Percentiles rank a stretch among this genome's conserved stretches.
These are phyloP conservation scores for Ogataea neopini DNA, from an alignment of 805 yeast genomes.

Conservation along the genomic window DNA sequence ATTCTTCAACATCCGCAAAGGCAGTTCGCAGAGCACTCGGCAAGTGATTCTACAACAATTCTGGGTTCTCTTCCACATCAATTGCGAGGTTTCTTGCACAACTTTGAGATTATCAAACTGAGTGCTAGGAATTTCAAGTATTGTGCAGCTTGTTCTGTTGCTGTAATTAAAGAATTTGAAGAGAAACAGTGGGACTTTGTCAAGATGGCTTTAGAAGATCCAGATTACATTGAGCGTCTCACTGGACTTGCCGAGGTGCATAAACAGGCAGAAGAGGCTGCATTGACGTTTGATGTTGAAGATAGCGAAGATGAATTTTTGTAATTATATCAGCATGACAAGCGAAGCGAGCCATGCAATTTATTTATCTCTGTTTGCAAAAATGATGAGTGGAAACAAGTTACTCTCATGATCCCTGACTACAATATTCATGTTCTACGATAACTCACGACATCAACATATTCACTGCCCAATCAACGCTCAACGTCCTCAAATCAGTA, in stretches of 20 bases:
- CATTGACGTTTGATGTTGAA: slow-evolving; percentile 38
- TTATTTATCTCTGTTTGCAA: too few species aligned
- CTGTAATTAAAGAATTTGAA: slow-evolving; percentile 53
- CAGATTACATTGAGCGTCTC: slow-evolving; percentile 67
- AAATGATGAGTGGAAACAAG: too few species aligned
- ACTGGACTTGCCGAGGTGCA: slow-evolving; percentile 81
- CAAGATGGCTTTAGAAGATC: slow-evolving; percentile 62
- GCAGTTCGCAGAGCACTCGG: slow-evolving; percentile 41
- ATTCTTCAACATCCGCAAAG: slow-evolving; percentile 64
- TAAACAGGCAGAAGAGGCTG: slow-evolving; percentile 60
- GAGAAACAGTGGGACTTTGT: slow-evolving; percentile 81
- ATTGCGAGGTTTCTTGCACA: slow-evolving; percentile 78
- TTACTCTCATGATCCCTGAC: too few species aligned
- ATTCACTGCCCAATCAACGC: slow-evolving; percentile 90
- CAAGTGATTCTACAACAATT: slow-evolving; percentile 34
- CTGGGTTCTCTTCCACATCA: slow-evolving; percentile 88
- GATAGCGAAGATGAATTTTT: slow-evolving; percentile 37
- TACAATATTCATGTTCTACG: too few species aligned
- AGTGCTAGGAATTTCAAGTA: slow-evolving; percentile 69
- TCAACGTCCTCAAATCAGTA: slow-evolving; percentile 86
- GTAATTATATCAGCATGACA: neutral
- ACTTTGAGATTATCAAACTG: slow-evolving; percentile 62
- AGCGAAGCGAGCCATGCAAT: too few species aligned
- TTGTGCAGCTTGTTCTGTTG: slow-evolving; percentile 84
- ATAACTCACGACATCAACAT: slow-evolving; percentile 72